Evolutionary conservation across 2,329 filamentous ascomycete genomes (phyloP).

Genomic region (Zymoseptoria brevis): DNA sequence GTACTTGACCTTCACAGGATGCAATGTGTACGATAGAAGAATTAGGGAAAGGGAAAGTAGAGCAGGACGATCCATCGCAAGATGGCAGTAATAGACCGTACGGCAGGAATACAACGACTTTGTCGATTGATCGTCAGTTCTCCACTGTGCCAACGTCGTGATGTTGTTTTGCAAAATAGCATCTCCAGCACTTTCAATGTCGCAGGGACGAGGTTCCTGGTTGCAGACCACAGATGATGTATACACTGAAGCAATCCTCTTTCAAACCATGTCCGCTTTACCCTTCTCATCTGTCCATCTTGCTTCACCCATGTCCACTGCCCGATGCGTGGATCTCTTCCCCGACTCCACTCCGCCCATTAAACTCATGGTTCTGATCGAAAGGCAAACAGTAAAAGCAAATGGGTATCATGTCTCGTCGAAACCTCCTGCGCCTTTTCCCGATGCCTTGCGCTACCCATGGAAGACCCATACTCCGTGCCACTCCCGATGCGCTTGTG

Average conservation of each 20-base stretch:
- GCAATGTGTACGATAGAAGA: background rate
- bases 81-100: background rate
- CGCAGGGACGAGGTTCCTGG: too few species aligned
- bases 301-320: background rate
- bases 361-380: background rate
- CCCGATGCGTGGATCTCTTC: background rate
- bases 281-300: background rate
- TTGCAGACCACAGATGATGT: too few species aligned
- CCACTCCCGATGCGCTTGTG: background rate
- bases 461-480: background rate
- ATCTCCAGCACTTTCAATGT: too few species aligned
- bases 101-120: too few species aligned
- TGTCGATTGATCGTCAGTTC: too few species aligned
- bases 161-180: too few species aligned
- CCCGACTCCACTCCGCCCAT: background rate
- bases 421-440: background rate
- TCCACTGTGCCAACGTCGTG: too few species aligned
- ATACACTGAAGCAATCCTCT: too few species aligned
- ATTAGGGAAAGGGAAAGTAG: background rate
- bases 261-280: too few species aligned
- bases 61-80: background rate
- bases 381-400: slow-evolving; percentile 1
- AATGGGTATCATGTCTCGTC: slow-evolving; percentile 9
- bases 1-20: background rate
- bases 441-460: background rate